These are phyloP conservation scores for Buddleja alternifolia DNA, from an alignment of 257 asterid genomes.

Conservation along the genomic window DNA sequence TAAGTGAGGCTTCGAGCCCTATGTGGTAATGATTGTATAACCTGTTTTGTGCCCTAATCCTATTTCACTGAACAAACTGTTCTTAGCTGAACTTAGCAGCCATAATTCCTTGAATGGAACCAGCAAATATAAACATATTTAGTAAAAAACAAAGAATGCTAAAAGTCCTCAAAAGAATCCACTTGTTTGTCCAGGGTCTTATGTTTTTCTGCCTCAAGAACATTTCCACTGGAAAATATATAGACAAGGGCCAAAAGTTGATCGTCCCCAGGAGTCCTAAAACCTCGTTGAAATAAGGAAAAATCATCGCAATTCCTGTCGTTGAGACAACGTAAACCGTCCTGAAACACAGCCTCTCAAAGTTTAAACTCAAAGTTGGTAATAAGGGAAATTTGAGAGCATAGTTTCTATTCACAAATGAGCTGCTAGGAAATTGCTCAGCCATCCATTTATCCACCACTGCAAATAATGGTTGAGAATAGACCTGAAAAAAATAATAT, in stretches of 20 bases:
- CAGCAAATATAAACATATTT: constrained; percentile 59
- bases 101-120: constrained; percentile 68
- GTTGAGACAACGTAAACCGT: constrained; percentile 65
- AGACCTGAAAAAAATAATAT: constrained; percentile 40
- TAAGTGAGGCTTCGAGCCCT: too few species aligned
- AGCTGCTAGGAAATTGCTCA: constrained; percentile 45
- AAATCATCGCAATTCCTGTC: constrained; percentile 61
- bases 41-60: not conserved
- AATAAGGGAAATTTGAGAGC: constrained; percentile 31
- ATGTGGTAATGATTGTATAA: not conserved
- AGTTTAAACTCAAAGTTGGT: constrained; percentile 49
- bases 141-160: constrained; percentile 54
- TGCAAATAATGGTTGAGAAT: constrained; percentile 67
- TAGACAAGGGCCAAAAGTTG: constrained; percentile 72
- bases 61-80: not conserved
- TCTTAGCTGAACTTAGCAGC: constrained; percentile 51
- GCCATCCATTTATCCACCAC: constrained; percentile 58
- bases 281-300: constrained; percentile 86
- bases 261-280: constrained; percentile 73
- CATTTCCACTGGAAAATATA: constrained; percentile 89
- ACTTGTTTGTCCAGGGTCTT: constrained; percentile 53
- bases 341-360: constrained; percentile 57
- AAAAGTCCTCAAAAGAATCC: constrained; percentile 46
- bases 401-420: constrained; percentile 37
- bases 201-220: constrained; percentile 59